Conservation (phyloP, 2,329 filamentous ascomycete genomes). For the Paraphoma sp. region DNA sequence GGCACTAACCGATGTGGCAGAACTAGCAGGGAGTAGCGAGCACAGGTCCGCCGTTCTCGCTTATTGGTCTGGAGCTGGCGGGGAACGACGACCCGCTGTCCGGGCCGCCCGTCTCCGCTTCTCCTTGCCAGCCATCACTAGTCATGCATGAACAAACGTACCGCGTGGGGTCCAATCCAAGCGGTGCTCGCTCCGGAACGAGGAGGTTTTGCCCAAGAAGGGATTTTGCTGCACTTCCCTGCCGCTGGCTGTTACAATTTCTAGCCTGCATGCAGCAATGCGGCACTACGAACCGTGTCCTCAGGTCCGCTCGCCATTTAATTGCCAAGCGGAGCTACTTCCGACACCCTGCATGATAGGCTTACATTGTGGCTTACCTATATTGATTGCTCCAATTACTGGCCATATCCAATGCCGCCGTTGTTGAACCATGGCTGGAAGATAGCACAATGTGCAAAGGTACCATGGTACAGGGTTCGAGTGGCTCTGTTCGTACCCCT, state of each 20-base stretch:
- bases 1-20: not conserved
- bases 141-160: not conserved
- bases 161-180: not conserved
- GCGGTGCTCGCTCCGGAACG: not conserved
- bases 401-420: not conserved
- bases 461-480: not conserved
- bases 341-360: not conserved
- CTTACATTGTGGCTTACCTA: not conserved
- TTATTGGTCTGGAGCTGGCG: not conserved
- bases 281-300: not conserved
- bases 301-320: not conserved
- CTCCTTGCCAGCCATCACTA: not conserved
- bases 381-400: not conserved
- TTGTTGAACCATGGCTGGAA: not conserved
- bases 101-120: not conserved
- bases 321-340: not conserved
- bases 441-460: not conserved
- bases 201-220: not conserved
- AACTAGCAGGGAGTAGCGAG: not conserved
- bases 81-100: not conserved
- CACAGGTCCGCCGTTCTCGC: not conserved
- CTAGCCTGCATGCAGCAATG: not conserved
- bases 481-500: not conserved
- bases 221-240: not conserved
- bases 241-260: not conserved